Evolutionary conservation across 2,329 filamentous ascomycete species (phyloP).

Genomic region (Botrytis medusae): DNA sequence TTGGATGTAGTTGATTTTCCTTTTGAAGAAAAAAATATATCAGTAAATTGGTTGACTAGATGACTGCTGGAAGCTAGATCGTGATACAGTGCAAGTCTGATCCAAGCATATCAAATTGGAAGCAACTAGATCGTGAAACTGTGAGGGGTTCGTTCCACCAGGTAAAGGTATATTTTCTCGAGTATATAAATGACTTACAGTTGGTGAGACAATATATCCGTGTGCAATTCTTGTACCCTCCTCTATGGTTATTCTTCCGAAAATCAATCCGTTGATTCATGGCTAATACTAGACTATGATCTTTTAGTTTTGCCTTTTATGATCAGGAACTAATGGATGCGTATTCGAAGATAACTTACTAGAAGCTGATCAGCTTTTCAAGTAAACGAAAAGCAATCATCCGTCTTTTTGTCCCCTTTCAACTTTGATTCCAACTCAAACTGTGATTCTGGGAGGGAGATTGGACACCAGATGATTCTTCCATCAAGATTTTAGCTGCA

Average conservation of each 20-base stretch:
- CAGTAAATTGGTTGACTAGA: not conserved
- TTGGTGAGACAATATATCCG: not conserved
- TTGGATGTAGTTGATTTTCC: not conserved
- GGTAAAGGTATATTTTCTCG: rapidly evolving
- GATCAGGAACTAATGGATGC: not conserved
- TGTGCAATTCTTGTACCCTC: too few relatives aligned
- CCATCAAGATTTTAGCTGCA: too few relatives aligned
- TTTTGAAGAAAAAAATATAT: not conserved
- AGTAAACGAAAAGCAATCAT: not conserved
- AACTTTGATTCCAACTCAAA: too few relatives aligned
- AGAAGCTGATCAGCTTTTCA: not conserved
- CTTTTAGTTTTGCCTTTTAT: not conserved
- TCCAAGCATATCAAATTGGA: not conserved
- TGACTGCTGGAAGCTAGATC: not conserved
- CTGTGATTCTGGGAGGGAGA: too few relatives aligned
- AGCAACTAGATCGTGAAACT: not conserved
- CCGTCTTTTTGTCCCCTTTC: too few relatives aligned
- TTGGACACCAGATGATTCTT: too few relatives aligned
- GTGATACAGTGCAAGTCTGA: not conserved
- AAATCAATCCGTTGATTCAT: not conserved
- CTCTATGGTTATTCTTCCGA: not conserved
- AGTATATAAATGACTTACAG: not conserved
- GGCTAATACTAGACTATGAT: not conserved
- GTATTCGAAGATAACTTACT: not conserved
- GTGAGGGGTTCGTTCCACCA: rapidly evolving